These are phyloP conservation scores for Phytophthora tubulina DNA, from an alignment of 352 stramenopile genomes.

Conservation along the genomic window DNA sequence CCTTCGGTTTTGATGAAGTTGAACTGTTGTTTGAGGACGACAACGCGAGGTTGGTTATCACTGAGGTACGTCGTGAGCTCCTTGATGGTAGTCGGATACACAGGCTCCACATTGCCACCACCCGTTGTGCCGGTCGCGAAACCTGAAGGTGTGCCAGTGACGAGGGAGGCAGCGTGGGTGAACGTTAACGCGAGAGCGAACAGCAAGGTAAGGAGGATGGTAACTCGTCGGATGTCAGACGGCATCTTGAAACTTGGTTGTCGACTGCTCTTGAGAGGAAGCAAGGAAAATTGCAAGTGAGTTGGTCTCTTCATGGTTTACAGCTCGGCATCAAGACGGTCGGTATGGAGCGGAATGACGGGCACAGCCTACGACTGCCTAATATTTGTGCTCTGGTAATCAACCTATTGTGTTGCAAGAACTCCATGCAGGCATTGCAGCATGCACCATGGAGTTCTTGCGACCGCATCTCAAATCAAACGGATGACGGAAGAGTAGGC, in stretches of 20 bases:
- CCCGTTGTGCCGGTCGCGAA: conserved; percentile 48
- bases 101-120: conserved; percentile 38
- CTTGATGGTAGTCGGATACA: conserved; percentile 52
- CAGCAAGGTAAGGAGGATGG: neutral
- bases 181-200: neutral
- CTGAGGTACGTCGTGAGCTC: conserved; percentile 51
- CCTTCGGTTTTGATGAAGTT: conserved; percentile 56
- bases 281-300: conserved; percentile 19
- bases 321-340: neutral
- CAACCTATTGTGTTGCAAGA: neutral
- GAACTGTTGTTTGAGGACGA: conserved; percentile 56
- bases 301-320: neutral
- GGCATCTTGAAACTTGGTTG: conserved; percentile 6
- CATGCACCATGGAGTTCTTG: conserved; percentile 2
- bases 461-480: conserved; percentile 18
- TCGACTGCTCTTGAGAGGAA: neutral
- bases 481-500: conserved; percentile 4
- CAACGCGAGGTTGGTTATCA: conserved; percentile 43
- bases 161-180: neutral
- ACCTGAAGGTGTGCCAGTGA: conserved; percentile 12
- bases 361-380: neutral
- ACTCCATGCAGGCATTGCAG: neutral
- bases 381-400: neutral
- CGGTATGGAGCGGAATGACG: neutral
- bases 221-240: neutral